Base-by-base conservation (phyloP, 352 stramenopile species). In the Phytopythium aichiense region DNA sequence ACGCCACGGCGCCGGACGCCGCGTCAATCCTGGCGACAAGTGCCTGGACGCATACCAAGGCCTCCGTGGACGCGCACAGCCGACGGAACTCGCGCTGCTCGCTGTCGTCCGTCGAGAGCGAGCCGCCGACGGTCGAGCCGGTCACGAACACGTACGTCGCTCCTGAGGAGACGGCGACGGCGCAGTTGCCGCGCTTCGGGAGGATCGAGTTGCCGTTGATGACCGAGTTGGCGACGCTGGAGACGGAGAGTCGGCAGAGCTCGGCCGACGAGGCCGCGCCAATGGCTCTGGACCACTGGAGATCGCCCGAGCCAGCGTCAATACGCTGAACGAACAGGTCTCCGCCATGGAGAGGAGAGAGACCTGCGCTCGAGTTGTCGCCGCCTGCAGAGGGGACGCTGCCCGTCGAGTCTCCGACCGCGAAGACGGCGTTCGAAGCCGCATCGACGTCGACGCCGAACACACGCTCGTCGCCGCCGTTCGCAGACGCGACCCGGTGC, bases 281-380 rank as follows among this genome's bases (percentile, higher is more conserved):
- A 13, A 56, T 56, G 6, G 23, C 25, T 25, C 15, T 67, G 4
- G 59, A 69, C 69, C 72, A 80, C 23, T 65, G 35, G 18, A 53
- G 7, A 11, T 51, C 22, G 7, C 69, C 69, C 2, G 66, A 66
- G 1, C 7, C n/a, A 3, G 56, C 28, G 22, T 68, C 55, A 23
- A 80, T 16, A 9, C 52, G 55, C 6, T 45, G 57, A 0, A 77
- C 61, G 50, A 80, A 68, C 12, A 80, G 55, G 43, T 77, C 63
- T 9, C 22, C 50, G 2, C 50, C 50, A n/a, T 56, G 50, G 30
- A 25, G 50, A 25, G 28, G 2, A 4, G 30, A 25, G 50, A 38
- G 15, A 7, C 13, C 9, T 16, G 9, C 23, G 8, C 30, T 42
- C 30, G 28, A 49, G 31, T 18, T 62, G 18, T 13, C n/a, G 5